Conservation (phyloP, 2,329 filamentous ascomycete species). For the Trichophyton verrucosum region DNA sequence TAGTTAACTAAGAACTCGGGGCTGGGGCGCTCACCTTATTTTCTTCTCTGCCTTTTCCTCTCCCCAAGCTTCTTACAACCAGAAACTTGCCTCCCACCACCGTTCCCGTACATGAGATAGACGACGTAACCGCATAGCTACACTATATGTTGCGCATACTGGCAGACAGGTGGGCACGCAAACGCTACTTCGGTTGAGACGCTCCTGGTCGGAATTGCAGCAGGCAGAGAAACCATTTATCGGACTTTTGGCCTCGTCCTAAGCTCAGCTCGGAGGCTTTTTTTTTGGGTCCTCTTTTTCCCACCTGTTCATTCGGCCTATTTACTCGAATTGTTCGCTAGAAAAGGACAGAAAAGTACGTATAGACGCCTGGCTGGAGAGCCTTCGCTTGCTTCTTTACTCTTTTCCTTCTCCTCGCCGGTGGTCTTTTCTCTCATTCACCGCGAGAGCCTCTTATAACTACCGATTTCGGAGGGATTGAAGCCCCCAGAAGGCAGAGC, state of each 20-base stretch:
- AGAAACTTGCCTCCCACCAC: background rate
- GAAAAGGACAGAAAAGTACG: background rate
- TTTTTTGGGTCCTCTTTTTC: background rate
- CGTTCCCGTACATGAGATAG: background rate
- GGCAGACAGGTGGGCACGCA: slow-evolving; percentile 39
- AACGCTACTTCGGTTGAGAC: slow-evolving; percentile 34
- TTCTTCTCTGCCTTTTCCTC: background rate
- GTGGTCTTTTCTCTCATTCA: background rate
- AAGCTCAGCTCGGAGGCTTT: background rate
- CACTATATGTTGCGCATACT: slow-evolving; percentile 43
- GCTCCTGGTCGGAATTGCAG: background rate
- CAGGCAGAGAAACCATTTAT: background rate
- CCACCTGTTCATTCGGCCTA: background rate
- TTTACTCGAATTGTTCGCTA: background rate
- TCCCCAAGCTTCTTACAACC: background rate
- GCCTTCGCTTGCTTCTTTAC: background rate
- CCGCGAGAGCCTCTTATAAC: background rate
- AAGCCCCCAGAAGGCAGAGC: background rate
- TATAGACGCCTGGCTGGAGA: background rate
- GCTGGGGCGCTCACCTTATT: background rate
- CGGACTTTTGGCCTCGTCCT: background rate
- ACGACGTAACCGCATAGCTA: background rate
- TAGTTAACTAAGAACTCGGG: too few species aligned
- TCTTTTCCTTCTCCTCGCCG: background rate
- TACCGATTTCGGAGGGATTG: background rate